Conservation (phyloP, 2,329 filamentous ascomycete genomes). For the Lecanicillium sp. region DNA sequence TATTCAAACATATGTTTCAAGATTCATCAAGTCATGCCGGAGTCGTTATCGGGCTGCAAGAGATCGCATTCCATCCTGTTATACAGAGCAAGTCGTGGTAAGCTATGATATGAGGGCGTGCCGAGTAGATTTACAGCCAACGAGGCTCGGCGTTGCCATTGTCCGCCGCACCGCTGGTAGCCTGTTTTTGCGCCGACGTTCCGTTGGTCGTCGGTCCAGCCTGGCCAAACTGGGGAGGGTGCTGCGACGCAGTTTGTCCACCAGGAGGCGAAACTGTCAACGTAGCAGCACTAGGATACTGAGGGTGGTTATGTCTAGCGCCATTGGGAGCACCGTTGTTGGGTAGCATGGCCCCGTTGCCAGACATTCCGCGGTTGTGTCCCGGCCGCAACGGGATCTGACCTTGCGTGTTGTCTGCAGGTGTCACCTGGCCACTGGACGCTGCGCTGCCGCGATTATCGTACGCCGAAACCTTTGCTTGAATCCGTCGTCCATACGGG, state of each 20-base stretch:
- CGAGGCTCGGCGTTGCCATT: slow-evolving; percentile 24
- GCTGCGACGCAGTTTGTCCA: slow-evolving; percentile 10
- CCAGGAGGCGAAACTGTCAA: slow-evolving; percentile 22
- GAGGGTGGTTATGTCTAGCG: slow-evolving; percentile 24
- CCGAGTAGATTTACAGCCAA: slow-evolving; percentile 28
- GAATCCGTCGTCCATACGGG: slow-evolving; percentile 88
- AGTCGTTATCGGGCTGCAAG: slow-evolving; percentile 25
- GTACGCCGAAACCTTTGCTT: slow-evolving; percentile 69
- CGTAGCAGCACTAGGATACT: slow-evolving; percentile 23
- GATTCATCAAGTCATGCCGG: slow-evolving; percentile 33
- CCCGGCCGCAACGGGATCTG: slow-evolving; percentile 42
- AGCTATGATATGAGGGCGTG: slow-evolving; percentile 14
- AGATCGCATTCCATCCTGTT: slow-evolving; percentile 16
- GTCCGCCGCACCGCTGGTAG: slow-evolving; percentile 14
- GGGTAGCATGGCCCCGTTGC: slow-evolving; percentile 27
- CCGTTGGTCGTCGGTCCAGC: slow-evolving; percentile 6
- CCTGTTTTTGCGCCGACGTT: slow-evolving; percentile 16
- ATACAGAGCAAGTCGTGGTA: slow-evolving; percentile 22
- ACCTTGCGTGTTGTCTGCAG: slow-evolving; percentile 43
- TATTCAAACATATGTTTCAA: slow-evolving; percentile 25
- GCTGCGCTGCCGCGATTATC: slow-evolving; percentile 38
- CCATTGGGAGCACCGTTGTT: slow-evolving; percentile 16
- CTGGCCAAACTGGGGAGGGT: slow-evolving; percentile 9
- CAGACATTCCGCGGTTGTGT: slow-evolving; percentile 34
- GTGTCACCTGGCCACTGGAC: slow-evolving; percentile 42